Evolutionary conservation across 495 filamentous ascomycete species (phyloP), one percentile per base, ranked within the genome.

Genomic region (Penicillium manginii): DNA sequence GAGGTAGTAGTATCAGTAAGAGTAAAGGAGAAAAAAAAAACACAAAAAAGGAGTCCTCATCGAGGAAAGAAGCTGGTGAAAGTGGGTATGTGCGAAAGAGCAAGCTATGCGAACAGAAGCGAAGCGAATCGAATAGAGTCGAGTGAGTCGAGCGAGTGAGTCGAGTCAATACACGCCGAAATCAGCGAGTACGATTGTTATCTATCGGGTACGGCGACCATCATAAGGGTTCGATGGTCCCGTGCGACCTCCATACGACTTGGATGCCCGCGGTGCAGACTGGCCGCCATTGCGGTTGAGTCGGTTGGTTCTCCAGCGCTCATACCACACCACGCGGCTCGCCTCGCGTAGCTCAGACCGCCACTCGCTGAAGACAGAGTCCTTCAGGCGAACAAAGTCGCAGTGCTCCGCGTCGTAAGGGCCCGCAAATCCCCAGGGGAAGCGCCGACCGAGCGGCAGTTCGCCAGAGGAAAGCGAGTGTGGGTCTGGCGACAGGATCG

Each of bases 351-450:
- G 81, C 66, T 98, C 94, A 15, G 82, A 83, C 43, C 92, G 84
- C 94, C 94, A 98, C 68, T 98, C 96, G 66, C 74, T 87, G 71
- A 98, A 98, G 19, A 98, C 90, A 6, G 87, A 86, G 19, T 98
- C 92, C 77, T 92, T 93, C 58, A 98, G 79, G 55, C 86, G 86
- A n/a, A 89, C 78, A 74, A 97, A 96, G 72, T 98, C 93, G 75
- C 96, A 98, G 76, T 98, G 94, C 62, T 89, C 86, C 32, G 87
- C 78, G 65, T 97, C 84, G 76, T 92, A 91, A 0, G 94, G 94
- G 65, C 97, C 91, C 11, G 94, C 94, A 67, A 96, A 93, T 18
- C 94, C 94, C 94, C 94, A 98, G 4, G 96, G 90, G 66, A 98
- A 98, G 47, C 85, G 87, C 51, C 94, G 86, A 17, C 93, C 94